Base-by-base conservation (phyloP, 805 yeast species). In the Pichia sporocuriosa region DNA sequence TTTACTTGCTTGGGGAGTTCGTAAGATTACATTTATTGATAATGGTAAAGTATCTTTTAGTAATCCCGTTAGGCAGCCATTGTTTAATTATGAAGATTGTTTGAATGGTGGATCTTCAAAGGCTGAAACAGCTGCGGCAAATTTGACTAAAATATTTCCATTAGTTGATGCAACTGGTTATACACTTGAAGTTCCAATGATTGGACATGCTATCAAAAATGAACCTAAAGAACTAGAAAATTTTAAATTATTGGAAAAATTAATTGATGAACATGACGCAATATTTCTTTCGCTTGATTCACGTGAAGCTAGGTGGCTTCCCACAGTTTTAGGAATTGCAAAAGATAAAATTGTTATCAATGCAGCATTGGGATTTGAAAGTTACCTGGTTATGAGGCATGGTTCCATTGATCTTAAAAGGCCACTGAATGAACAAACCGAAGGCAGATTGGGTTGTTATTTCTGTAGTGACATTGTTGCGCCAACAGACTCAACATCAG, bases 281-380 rank as follows among this genome's bases (percentile, higher is more conserved):
- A 58, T 90, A 0, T 93, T 82, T 52, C 62, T 94, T 25, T 66
- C 89, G 35, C 85, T 89, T 84, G 99, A 93, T 58, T 87, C 97
- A 5, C 72, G 99, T 40, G 99, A 93, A 58, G 77, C 96, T 1
- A 71, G 99, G 49, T 93, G 99, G 99, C 68, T 93, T n/a, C 99
- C 99, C 1, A 83, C 97, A 0, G 77, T 90, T 1, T 61, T 93
- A 30, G 85, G 87, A 0, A 69, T 76, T 40, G 79, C 80, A 2
- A 64, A 73, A 54, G 58, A 70, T 35, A 93, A 93, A 57, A 67
- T 77, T 9, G 95, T 89, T 1, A 75, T 93, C 30, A 93, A 89
- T 62, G 93, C 95, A 0, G 98, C 98, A 0, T 66, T 93, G 27
- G 99, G 99, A 0, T 93, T 89, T 66, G 98, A 90, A 54, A 81